Conservation (phyloP, 1,139 yeast genomes). For the Debaryomyces sp. region DNA sequence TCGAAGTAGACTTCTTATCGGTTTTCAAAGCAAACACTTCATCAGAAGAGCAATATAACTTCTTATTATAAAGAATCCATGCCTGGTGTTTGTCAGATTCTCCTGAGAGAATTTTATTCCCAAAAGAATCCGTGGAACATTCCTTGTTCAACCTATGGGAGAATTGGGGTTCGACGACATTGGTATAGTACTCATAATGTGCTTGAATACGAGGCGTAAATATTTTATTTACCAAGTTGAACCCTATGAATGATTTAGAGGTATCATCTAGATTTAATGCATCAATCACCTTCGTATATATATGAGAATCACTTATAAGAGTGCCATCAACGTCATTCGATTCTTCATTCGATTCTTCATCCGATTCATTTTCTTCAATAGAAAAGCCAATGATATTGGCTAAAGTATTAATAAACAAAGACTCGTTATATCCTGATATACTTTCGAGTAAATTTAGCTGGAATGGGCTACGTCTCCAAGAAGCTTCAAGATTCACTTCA, state of each 20-base stretch:
- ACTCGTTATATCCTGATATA: slow-evolving; percentile 48
- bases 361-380: slow-evolving; percentile 22
- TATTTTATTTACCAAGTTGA: slow-evolving; percentile 54
- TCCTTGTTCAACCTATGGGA: slow-evolving; percentile 19
- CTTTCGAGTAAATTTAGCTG: slow-evolving; percentile 58
- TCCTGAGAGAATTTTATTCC: slow-evolving; percentile 24
- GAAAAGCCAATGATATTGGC: slow-evolving; percentile 37
- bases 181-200: slow-evolving; percentile 56
- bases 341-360: slow-evolving; percentile 28
- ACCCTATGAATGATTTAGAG: slow-evolving; percentile 42
- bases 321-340: slow-evolving; percentile 26
- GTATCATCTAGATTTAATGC: slow-evolving; percentile 24
- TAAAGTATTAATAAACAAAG: slow-evolving; percentile 52
- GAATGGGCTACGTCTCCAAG: slow-evolving; percentile 34
- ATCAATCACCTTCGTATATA: slow-evolving; percentile 38
- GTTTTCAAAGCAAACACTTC: slow-evolving; percentile 72
- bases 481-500: slow-evolving; percentile 16
- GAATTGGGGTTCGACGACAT: slow-evolving; percentile 26
- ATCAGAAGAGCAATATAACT: slow-evolving; percentile 62
- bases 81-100: slow-evolving; percentile 34
- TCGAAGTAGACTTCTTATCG: slow-evolving; percentile 21
- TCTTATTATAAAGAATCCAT: slow-evolving; percentile 57
- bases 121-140: slow-evolving; percentile 42
- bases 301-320: slow-evolving; percentile 34
- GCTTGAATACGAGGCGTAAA: slow-evolving; percentile 66